phyloP scores from a whole-genome alignment of 192 early-diverging fungal genomes.

The Gaertneriomyces sp. region DNA sequence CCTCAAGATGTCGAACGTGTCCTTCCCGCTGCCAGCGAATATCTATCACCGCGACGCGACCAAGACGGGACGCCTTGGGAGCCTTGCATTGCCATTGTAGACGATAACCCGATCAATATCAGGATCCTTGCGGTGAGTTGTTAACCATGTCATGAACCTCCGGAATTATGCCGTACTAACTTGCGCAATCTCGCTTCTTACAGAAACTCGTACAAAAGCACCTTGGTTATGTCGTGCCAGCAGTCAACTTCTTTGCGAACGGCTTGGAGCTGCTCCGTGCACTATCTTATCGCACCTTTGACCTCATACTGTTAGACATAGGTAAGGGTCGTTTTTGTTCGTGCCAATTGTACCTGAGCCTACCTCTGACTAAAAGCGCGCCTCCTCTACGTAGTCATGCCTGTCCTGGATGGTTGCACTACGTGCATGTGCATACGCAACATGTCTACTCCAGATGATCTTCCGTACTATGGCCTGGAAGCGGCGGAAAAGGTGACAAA shows the following conservation, averaged over 20 bases:
- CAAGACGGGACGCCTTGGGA: too few relatives aligned
- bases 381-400: constrained; percentile 5
- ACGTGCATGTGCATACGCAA: not conserved
- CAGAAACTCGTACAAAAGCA: constrained; percentile 4
- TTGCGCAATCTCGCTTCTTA: not conserved
- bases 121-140: not conserved
- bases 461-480: not conserved
- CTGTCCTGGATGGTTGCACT: constrained; percentile 1
- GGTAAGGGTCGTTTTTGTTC: not conserved
- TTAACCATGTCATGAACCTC: not conserved
- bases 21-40: too few relatives aligned
- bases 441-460: not conserved
- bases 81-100: constrained; percentile 11
- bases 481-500: too few relatives aligned
- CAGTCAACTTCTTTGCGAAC: constrained; percentile 9
- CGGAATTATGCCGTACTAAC: too few relatives aligned
- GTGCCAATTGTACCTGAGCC: not conserved
- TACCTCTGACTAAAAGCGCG: not conserved
- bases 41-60: not conserved
- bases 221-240: not conserved
- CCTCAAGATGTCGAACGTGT: too few relatives aligned
- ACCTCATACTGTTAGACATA: constrained; percentile 13
- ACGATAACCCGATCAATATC: constrained; percentile 11
- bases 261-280: constrained; percentile 6
- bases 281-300: not conserved